Evolutionary conservation across 768 basidiomycete genomes (phyloP).

Genomic region (Tephrocybe sp.): DNA sequence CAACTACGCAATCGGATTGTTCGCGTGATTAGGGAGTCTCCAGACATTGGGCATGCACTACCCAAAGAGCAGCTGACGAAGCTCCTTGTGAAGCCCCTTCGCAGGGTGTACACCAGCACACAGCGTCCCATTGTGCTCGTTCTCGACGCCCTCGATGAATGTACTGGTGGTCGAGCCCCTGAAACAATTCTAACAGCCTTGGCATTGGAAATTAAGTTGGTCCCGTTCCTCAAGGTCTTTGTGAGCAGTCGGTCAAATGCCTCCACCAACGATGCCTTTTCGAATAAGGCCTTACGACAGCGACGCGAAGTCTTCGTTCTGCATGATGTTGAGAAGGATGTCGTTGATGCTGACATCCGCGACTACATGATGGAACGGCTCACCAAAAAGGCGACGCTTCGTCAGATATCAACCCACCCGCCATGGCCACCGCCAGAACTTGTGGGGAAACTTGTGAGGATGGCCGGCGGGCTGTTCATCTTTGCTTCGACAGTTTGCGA

Average conservation of each 20-base stretch:
- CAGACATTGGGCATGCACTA: conserved; percentile 18
- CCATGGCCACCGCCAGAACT: conserved; percentile 20
- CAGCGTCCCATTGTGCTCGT: conserved; percentile 20
- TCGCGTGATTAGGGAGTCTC: conserved; percentile 15
- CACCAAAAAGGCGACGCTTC: conserved; percentile 7
- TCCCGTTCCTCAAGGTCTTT: conserved; percentile 22
- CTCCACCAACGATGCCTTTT: conserved; percentile 14
- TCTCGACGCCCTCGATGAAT: conserved; percentile 27
- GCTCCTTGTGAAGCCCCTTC: conserved; percentile 23
- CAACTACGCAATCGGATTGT: conserved; percentile 17
- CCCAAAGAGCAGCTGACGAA: conserved; percentile 20
- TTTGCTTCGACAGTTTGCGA: conserved; percentile 20
- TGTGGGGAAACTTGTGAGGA: conserved; percentile 11
- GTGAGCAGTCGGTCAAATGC: conserved; percentile 21
- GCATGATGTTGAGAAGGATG: conserved; percentile 21
- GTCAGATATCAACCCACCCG: conserved; percentile 5
- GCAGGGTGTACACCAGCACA: conserved; percentile 8
- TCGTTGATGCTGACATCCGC: conserved; percentile 24
- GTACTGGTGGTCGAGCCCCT: conserved; percentile 14
- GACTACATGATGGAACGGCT: conserved; percentile 12
- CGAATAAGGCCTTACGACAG: conserved; percentile 2
- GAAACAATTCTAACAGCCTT: conserved; percentile 15
- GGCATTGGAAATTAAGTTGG: conserved; percentile 6
- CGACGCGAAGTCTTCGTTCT: conserved; percentile 20
- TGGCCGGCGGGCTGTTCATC: conserved; percentile 21